Base-by-base conservation (phyloP, 148 eudicot genomes). In the Chenopodium album region DNA sequence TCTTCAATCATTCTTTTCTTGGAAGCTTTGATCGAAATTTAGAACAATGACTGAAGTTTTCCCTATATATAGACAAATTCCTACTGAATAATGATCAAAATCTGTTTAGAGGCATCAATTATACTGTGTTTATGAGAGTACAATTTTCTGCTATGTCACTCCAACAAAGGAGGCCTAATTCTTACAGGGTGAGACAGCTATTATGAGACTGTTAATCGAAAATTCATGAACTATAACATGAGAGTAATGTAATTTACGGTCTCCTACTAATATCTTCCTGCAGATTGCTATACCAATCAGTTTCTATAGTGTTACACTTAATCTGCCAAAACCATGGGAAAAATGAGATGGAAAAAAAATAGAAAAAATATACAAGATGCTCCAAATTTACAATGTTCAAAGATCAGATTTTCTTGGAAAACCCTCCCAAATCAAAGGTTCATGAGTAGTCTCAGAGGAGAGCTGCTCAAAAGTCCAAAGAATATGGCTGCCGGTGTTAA, bases 341-440 rank as follows among this genome's bases (percentile, higher is more conserved):
- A 22, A 77, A 77, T 32, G 48, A 82, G 68, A 68, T n/a, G 76
- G 44, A 37, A 37, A 37, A 37, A 37, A 34, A 34, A 4, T 0
- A 34, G 5, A 66, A 81, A 59, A 67, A 80, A 75, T 75, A 75
- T 82, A 85, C 85, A 85, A 78, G 81, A 56, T 71, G 76, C 54
- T 56, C 29, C 66, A 47, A 79, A 85, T 85, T 70, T 85, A 82
- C 87, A 82, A 23, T 71, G 76, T 79, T 72, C 77, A 62, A 54
- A 52, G 66, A 69, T 84, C 34, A 34, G 75, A 65, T 62, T 62
- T 81, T 80, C 80, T 71, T 4, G 31, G 16, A 75, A 44, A 74
- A 56, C 41, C 81, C 70, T 79, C 26, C 82, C 64, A 65, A 16
- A 22, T 75, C 50, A 34, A 77, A 23, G 20, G 14, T 29, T 31